These are phyloP conservation scores for Tylopilus sp. DNA, from an alignment of 768 basidiomycete species.

Conservation along the genomic window DNA sequence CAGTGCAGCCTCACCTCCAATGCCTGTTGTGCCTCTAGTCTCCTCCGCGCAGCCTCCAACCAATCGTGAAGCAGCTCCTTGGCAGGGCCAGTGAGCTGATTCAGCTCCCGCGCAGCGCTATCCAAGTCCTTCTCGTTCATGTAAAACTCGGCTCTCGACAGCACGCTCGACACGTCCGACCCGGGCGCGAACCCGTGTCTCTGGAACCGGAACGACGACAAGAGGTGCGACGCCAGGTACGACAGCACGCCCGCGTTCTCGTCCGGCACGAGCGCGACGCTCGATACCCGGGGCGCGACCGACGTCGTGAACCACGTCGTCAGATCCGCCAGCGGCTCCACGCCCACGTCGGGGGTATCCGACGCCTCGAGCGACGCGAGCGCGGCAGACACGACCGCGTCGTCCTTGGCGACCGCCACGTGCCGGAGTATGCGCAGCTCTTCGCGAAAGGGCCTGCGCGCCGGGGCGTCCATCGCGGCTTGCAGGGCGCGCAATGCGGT, in stretches of 20 bases:
- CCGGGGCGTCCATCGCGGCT: constrained; percentile 59
- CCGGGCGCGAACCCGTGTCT: constrained; percentile 71
- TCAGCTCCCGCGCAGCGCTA: constrained; percentile 81
- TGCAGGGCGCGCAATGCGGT: constrained; percentile 83
- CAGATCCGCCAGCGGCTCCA: constrained; percentile 88
- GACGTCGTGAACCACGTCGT: constrained; percentile 86
- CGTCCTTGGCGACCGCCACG: constrained; percentile 67
- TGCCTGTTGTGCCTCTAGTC: constrained; percentile 90
- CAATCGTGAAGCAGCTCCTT: constrained; percentile 77
- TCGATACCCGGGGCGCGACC: constrained; percentile 79
- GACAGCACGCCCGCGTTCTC: constrained; percentile 84
- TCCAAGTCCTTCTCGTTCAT: constrained; percentile 90
- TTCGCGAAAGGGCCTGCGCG: constrained; percentile 81
- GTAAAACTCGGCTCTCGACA: constrained; percentile 86
- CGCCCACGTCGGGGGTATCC: constrained; percentile 73
- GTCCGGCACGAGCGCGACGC: constrained; percentile 92
- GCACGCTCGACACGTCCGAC: constrained; percentile 78
- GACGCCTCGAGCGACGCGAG: constrained; percentile 66
- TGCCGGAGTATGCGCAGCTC: constrained; percentile 83
- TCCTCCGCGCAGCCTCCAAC: constrained; percentile 82
- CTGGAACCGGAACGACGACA: constrained; percentile 77
- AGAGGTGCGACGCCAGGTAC: constrained; percentile 74
- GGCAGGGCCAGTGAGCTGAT: constrained; percentile 82
- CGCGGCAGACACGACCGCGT: constrained; percentile 60
- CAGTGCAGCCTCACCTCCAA: constrained; percentile 55